Evolutionary conservation across 2,329 filamentous ascomycete species (phyloP).

Genomic region (Phaeosphaeria sp.): DNA sequence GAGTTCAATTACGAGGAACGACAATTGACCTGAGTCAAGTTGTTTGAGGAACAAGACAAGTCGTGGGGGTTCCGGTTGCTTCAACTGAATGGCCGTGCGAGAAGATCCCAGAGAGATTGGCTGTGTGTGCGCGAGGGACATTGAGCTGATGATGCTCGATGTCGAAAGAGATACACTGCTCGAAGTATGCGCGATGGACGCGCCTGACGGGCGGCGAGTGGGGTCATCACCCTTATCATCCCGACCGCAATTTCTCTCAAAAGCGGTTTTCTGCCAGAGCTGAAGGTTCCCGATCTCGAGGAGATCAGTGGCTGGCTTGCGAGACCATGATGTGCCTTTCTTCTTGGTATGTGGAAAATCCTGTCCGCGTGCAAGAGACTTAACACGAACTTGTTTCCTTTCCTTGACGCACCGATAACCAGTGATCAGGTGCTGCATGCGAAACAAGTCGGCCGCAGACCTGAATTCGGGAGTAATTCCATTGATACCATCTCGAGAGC

Average conservation of each 20-base stretch:
- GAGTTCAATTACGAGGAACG: slow-evolving; percentile 15
- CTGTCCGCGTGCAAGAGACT: slow-evolving; percentile 7
- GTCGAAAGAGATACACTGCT: not conserved
- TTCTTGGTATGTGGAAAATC: slow-evolving; percentile 1
- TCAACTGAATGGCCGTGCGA: slow-evolving; percentile 8
- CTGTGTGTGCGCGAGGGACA: slow-evolving; percentile 10
- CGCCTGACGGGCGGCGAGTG: not conserved
- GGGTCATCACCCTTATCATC: not conserved
- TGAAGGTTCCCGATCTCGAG: slow-evolving; percentile 12
- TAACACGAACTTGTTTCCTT: slow-evolving; percentile 3
- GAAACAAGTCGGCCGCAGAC: slow-evolving; percentile 3
- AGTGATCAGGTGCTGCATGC: slow-evolving; percentile 13
- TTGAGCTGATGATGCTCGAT: slow-evolving; percentile 7
- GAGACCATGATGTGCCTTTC: not conserved
- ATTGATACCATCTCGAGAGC: slow-evolving; percentile 10
- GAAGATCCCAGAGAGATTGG: slow-evolving; percentile 11
- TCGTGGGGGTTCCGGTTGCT: slow-evolving; percentile 10
- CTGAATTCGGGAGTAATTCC: slow-evolving; percentile 9
- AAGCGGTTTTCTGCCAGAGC: slow-evolving; percentile 12
- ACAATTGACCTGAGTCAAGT: slow-evolving; percentile 9
- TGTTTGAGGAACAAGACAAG: slow-evolving; percentile 18
- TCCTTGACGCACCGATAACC: slow-evolving; percentile 12
- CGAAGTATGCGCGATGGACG: slow-evolving; percentile 1
- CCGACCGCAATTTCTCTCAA: not conserved
- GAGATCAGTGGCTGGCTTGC: not conserved